Evolutionary conservation across 805 yeast genomes (phyloP), one percentile per base, ranked within the genome.

Genomic region (Pichia rugopelliculosa): DNA sequence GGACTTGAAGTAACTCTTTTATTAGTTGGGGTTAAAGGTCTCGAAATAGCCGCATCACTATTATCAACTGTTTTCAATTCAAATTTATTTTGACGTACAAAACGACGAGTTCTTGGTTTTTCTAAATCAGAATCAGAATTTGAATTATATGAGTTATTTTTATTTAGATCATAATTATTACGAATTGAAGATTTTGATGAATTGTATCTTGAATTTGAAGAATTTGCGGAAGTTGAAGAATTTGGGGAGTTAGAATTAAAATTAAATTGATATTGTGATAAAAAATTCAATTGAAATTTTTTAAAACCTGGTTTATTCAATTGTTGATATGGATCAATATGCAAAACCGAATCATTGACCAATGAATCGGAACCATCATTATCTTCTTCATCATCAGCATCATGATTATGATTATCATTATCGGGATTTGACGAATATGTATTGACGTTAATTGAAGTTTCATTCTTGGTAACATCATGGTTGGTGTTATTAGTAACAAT

Each of bases 31-130:
- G 59, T 65, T 47, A 61, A 62, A 50, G 68, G 64, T 42, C 63
- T 56, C 12, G 67, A 53, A 26, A 55, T 46, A 12, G 43, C 53
- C 27, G 69, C 60, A 12, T 39, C 47, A 9, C 51, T 15, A 18
- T 47, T 56, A 25, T 56, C 61, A 39, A 60, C 64, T 39, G 64
- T 53, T 47, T 68, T 67, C 33, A 65, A 49, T 8, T 61, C 59
- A 37, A 52, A 58, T 9, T 67, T 58, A 13, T 62, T 53, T 34
- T 50, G 53, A 42, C 53, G 47, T 8, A 69, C 74, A 33, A 73
- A 64, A 57, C 84, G 73, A 66, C 85, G 75, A 1, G 86, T 80
- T 67, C 84, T 74, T 34, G 80, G 75, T 57, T 76, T 72, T 46
- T 77, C 82, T 15, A 68, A 69, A 21, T 47, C 51, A 10, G 59